A percentile compares a stretch with the other conserved stretches of the same genome.
These are phyloP conservation scores for Linum lewisii DNA, from an alignment of 345 rosid species.

Conservation along the genomic window DNA sequence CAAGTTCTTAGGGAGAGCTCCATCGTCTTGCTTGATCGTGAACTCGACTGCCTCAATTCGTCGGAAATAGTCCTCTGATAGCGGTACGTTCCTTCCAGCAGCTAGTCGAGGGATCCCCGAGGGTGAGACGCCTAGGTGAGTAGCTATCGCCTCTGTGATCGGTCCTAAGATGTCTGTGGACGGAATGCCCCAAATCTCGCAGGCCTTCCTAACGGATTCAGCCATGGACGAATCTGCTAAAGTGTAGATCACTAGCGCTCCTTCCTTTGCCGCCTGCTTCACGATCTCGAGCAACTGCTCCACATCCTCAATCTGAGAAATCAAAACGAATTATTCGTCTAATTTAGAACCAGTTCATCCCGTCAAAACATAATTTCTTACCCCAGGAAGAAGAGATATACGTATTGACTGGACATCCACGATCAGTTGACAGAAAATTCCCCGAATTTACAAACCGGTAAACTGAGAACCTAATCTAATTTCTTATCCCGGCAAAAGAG, in stretches of 20 bases:
- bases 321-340: not conserved
- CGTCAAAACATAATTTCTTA: too few species aligned
- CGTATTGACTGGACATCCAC: too few species aligned
- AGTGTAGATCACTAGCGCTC: conserved; percentile 63
- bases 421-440: too few species aligned
- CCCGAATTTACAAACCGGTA: too few species aligned
- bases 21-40: conserved; percentile 88
- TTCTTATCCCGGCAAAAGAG: too few species aligned
- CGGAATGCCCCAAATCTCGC: conserved; percentile 58
- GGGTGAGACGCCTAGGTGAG: conserved; percentile 75
- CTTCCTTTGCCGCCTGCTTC: conserved; percentile 83
- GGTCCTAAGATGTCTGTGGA: conserved; percentile 75
- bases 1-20: conserved; percentile 66
- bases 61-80: conserved; percentile 57
- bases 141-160: conserved; percentile 66
- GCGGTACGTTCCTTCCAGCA: conserved; percentile 35
- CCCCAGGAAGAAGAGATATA: too few species aligned
- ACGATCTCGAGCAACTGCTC: conserved; percentile 60
- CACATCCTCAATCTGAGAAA: conserved; percentile 51
- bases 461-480: too few species aligned
- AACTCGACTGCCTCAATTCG: conserved; percentile 77
- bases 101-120: conserved; percentile 82
- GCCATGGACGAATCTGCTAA: conserved; percentile 76
- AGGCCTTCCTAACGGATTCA: conserved; percentile 57
- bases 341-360: too few species aligned